Base-by-base conservation (phyloP, 495 filamentous ascomycete genomes). In the Hypoxylon fragiforme region DNA sequence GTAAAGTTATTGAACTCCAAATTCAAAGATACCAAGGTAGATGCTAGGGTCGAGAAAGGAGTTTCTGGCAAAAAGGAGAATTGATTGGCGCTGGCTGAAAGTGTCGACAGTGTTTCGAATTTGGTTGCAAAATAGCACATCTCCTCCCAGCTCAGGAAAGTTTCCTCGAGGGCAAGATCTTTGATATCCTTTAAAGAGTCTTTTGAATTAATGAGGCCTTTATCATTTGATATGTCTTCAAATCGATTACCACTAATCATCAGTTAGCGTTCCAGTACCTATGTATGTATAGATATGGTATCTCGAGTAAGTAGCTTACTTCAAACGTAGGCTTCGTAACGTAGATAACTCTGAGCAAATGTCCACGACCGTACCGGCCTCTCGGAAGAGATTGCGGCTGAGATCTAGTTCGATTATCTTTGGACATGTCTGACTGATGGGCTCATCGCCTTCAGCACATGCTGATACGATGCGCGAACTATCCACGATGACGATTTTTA, bases 371-470 rank as follows among this genome's bases (percentile, higher is more conserved):
- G 86, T 81, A 2, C 70, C 64, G 68, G 90, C 83, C 12, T 66
- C 70, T 50, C 83, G 81, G 59, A 97, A 82, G 39, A 97, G 70
- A 67, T 92, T 97, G 34, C 90, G 79, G 60, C 90, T 91, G 26
- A 98, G 69, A 67, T 97, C 92, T 22, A 98, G 77, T 64, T 96
- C 88, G 9, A 79, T 76, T 50, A 96, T 86, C 48, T 87, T 80
- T 0, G 83, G 81, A 31, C 81, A 85, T 8, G 70, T 74, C 53
- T 79, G 52, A 13, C 59, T 44, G 37, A 84, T 81, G 20, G 69
- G 50, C 1, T 67, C 57, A 26, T 73, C 72, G 11, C 54, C 62
- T 2, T 62, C 54, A 1, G 21, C 31, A 36, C 57, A 56, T 2
- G 73, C 70, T 11, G 73, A 71, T 7, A 69, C 73, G 35, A 97